phyloP scores from a whole-genome alignment of 345 rosid genomes.

The Corymbia maculata region DNA sequence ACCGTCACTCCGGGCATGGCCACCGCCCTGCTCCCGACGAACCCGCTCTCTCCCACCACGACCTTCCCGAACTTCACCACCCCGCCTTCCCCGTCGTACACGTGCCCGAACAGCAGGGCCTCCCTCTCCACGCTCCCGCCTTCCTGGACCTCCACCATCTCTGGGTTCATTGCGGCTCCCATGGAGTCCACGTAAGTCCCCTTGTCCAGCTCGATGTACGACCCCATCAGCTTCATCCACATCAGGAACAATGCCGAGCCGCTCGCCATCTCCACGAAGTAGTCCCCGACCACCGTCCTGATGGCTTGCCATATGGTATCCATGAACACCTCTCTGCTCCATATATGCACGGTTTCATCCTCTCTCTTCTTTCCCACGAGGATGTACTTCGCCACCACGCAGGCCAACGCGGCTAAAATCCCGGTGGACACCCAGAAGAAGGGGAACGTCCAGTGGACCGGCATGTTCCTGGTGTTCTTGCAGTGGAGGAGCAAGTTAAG shows the following conservation, averaged over 20 bases:
- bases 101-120: slow-evolving; percentile 52
- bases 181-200: slow-evolving; percentile 42
- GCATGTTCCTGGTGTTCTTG: slow-evolving; percentile 10
- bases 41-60: slow-evolving; percentile 34
- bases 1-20: slow-evolving; percentile 52
- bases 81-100: slow-evolving; percentile 54
- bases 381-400: slow-evolving; percentile 41
- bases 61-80: slow-evolving; percentile 52
- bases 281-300: slow-evolving; percentile 40
- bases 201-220: slow-evolving; percentile 26
- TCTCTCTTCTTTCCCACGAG: slow-evolving; percentile 55
- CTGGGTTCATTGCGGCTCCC: slow-evolving; percentile 56
- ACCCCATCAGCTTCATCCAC: slow-evolving; percentile 57
- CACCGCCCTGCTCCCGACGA: slow-evolving; percentile 44
- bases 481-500: slow-evolving; percentile 16
- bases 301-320: slow-evolving; percentile 63
- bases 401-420: slow-evolving; percentile 19
- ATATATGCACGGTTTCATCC: slow-evolving; percentile 28
- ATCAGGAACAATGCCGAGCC: slow-evolving; percentile 32
- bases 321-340: slow-evolving; percentile 42
- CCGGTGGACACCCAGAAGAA: slow-evolving; percentile 46
- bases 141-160: slow-evolving; percentile 54
- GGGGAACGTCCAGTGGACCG: slow-evolving; percentile 39
- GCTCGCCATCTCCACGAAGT: slow-evolving; percentile 43
- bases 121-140: slow-evolving; percentile 43